Base-by-base conservation (phyloP, 169 alveolate species). In the Plasmodium relictum region DNA sequence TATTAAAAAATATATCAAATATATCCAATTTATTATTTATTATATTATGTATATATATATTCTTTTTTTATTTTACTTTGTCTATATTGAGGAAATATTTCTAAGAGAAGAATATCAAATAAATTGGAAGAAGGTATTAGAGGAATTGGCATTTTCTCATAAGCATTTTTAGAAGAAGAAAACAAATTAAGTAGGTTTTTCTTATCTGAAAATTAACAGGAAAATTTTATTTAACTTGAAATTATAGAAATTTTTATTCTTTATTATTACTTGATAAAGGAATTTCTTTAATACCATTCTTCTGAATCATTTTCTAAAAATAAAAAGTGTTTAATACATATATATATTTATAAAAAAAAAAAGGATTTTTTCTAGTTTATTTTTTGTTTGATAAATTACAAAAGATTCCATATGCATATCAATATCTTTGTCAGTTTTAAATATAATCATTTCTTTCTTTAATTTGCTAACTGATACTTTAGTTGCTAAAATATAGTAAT, bases 71-170 rank as follows among this genome's bases (percentile, higher is more conserved):
- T 39, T 68, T 26, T 78, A 78, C 89, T 65, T 69, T 48, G 24
- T 59, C 45, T 62, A 65, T 78, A 66, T 8, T 50, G 68, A 7
- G 76, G 71, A 50, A 52, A 44, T 22, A 78, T 42, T 6, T 45
- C 76, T 42, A 14, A 42, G 65, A 24, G 44, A 56, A 78, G 61
- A 52, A 63, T 4, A 39, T 78, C 52, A 62, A 78, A 9, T 54
- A 78, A 31, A 18, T 39, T 44, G 14, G 78, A 31, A 41, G 80
- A 12, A 8, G 80, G 20, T 62, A 78, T 65, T n/a, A 78, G 20
- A 63, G 89, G 89, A 1, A 78, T 37, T 63, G 89, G 89, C 50
- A 65, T 41, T 31, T 78, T 37, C 26, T 78, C 76, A 54, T 78
- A 78, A 1, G 70, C 68, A 63, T 66, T 20, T 48, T 63, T 78